Base-by-base conservation (phyloP, 140 eudicot genomes). In the Flaveria floridana region DNA sequence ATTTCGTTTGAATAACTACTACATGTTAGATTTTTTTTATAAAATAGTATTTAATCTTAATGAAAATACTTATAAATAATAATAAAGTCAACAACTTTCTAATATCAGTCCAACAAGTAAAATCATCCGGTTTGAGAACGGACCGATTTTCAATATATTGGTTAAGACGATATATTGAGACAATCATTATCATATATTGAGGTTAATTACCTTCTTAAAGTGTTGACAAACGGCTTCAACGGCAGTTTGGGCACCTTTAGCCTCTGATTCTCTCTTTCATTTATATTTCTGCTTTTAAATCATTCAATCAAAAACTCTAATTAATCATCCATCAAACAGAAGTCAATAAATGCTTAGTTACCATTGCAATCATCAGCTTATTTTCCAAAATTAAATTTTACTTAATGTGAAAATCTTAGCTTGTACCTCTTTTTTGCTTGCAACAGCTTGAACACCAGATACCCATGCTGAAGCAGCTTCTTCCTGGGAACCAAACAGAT, bases 381-480 rank as follows among this genome's bases (percentile, higher is more conserved):
- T 28, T 0, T 28, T 28, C 37, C 37, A 28, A 28, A 28, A 4
- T 28, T 28, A 3, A 28, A 28, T 2, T 28, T 28, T 26, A 26
- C 28, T 28, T 28, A 48, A 48, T 30, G 46, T 9, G 30, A 1
- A 15, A 11, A 48, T 52, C 5, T 15, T 9, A 20, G 25, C 51
- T 8, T 6, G 55, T 44, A 48, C 82, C 77, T 91, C 80, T 78
- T 61, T 88, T 41, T 83, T 74, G 73, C 82, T 76, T 67, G 87
- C 86, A 61, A 63, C 85, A 70, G 82, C 86, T 67, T 80, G 78
- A 10, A 84, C 82, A 65, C 86, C 85, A 66, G 85, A 84, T 75
- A 76, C 83, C 34, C 67, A 83, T 71, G 97, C 93, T 68, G 70
- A 84, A 26, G 86, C 89, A 44, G 82, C 84, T 87, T 91, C 91